A percentile compares a stretch with the other conserved stretches of the same genome.
Conservation (phyloP, 2,329 filamentous ascomycete species). For the Simplicillium aogashimaense region DNA sequence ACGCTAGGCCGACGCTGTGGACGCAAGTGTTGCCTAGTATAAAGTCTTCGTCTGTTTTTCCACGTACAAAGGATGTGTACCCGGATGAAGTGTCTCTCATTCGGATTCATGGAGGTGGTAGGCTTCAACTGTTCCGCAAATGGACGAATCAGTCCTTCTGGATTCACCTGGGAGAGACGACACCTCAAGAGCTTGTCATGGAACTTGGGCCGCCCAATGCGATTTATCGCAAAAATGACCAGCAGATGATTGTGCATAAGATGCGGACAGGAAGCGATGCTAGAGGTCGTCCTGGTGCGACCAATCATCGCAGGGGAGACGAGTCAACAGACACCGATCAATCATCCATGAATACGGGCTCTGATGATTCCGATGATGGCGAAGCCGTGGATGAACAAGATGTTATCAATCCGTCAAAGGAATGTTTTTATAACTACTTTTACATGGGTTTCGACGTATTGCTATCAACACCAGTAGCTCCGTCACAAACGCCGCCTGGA, state of each 20-base stretch:
- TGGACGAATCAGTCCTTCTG: constrained; percentile 56
- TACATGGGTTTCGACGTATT: constrained; percentile 89
- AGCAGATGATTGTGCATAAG: constrained; percentile 78
- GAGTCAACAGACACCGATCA: constrained; percentile 64
- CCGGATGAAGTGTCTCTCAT: constrained; percentile 83
- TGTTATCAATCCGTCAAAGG: constrained; percentile 47
- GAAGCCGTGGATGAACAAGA: constrained; percentile 48
- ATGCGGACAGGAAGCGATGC: constrained; percentile 43
- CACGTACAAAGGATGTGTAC: constrained; percentile 66
- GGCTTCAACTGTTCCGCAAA: constrained; percentile 67
- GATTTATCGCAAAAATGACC: constrained; percentile 85
- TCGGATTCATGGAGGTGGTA: constrained; percentile 67
- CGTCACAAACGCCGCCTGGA: constrained; percentile 53
- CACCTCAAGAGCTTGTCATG: constrained; percentile 80
- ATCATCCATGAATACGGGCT: constrained; percentile 61
- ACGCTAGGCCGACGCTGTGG: constrained; percentile 68
- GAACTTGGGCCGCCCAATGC: constrained; percentile 90
- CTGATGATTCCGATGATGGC: constrained; percentile 55
- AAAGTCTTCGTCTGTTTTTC: constrained; percentile 58
- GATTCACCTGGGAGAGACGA: constrained; percentile 76
- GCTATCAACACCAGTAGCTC: constrained; percentile 63
- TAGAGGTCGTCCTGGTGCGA: constrained; percentile 32
- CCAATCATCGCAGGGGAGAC: constrained; percentile 36
- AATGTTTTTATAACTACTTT: constrained; percentile 97
- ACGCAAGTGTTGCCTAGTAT: constrained; percentile 64